Evolutionary conservation across 2,329 filamentous ascomycete genomes (phyloP).

Genomic region (Calonectria crousiana): DNA sequence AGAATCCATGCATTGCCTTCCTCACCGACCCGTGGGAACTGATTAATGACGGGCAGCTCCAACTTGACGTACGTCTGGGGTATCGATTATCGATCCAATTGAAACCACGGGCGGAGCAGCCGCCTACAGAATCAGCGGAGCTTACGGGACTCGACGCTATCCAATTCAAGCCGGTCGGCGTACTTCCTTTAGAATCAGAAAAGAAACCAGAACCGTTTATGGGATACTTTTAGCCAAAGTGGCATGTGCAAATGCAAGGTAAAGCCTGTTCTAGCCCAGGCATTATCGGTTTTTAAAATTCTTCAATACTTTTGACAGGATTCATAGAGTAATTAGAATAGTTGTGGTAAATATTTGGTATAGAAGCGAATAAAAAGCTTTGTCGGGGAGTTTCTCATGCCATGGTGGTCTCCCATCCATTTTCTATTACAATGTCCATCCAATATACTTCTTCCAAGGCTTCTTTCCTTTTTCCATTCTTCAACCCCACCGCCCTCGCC

Average conservation of each 20-base stretch:
- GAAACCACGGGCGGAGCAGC: not conserved
- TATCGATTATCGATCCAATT: not conserved
- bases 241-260: no score
- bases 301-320: no score
- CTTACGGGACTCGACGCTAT: not conserved
- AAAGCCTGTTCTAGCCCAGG: not conserved
- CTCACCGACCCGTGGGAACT: not conserved
- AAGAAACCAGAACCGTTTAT: not conserved
- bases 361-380: no score
- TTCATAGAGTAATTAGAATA: no score
- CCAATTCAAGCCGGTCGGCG: not conserved
- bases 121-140: not conserved
- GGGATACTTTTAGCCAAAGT: not conserved
- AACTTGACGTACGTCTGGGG: not conserved
- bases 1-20: not conserved
- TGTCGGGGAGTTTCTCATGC: not conserved
- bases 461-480: not conserved
- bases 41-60: not conserved
- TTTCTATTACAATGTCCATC: conserved; percentile 34
- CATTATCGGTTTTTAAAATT: not conserved
- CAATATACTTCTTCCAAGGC: conserved; percentile 25
- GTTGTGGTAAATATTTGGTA: no score
- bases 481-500: not conserved
- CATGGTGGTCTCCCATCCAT: conserved; percentile 32
- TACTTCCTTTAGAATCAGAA: not conserved